Base-by-base conservation (phyloP, 1,139 yeast species). In the Debaryomyces nepalensis region DNA sequence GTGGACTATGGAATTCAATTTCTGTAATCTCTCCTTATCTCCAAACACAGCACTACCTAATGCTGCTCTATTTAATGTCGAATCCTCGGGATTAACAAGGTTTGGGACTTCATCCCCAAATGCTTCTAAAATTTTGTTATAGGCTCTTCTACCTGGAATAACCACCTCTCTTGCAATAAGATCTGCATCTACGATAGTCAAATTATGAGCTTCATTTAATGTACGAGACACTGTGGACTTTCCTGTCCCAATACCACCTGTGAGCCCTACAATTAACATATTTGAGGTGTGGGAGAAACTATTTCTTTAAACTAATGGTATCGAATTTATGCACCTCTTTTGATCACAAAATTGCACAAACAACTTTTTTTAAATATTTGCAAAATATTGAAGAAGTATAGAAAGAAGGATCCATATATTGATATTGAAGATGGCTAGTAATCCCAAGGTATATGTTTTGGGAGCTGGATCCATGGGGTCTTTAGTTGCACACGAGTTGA, bases 161-260 rank as follows among this genome's bases (percentile, higher is more conserved):
- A 91, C 96, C 10, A 91, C 88, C 50, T 89, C 81, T 47, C 85
- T 76, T 0, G 99, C 98, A 36, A 95, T 84, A 40, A 79, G 60
- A 60, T 95, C 99, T 1, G 99, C 98, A 66, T 95, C 99, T 2
- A 95, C 73, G 2, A 95, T 64, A 0, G 85, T 75, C 14, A 87
- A 48, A 2, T 68, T 57, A 51, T 84, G 75, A 18, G 79, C 67
- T 10, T 79, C 77, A 5, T 62, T 49, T 8, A 93, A 66, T 21
- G 76, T 63, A 12, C 67, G 61, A 0, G 97, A 88, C 0, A 89
- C 98, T 0, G 98, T 91, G 10, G 96, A 86, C 59, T 95, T 95
- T 1, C 99, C 99, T 4, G 95, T 79, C 7, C 97, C 96, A 40
- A 93, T 93, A 1, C 97, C 97, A 1, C 99, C 99, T 0, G 99